A percentile compares a stretch with the other conserved stretches of the same genome.
These are phyloP conservation scores for Trichoderma polysporum DNA, from an alignment of 2,329 filamentous ascomycete species.

Conservation along the genomic window DNA sequence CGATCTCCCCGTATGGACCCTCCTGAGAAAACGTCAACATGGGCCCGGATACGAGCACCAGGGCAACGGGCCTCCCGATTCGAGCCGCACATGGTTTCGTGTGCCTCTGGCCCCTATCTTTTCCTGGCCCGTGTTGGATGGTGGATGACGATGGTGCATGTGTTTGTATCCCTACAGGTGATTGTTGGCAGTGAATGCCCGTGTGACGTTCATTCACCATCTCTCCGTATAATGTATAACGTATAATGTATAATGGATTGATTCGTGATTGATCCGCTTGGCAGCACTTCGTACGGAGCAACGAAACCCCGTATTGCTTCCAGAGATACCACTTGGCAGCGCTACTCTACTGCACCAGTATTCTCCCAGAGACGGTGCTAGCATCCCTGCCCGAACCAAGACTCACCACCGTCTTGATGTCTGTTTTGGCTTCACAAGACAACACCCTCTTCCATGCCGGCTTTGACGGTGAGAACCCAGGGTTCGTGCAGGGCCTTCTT, in stretches of 20 bases:
- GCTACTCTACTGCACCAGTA: no score
- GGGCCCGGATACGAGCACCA: constrained; percentile 18
- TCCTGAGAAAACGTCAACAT: constrained; percentile 2
- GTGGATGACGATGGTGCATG: neutral
- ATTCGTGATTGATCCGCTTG: neutral
- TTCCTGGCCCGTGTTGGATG: neutral
- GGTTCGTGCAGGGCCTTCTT: neutral
- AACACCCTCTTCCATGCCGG: neutral
- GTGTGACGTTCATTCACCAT: neutral
- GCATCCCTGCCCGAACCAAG: neutral
- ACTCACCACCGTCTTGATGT: neutral
- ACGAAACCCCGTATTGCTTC: neutral
- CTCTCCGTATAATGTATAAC: no score
- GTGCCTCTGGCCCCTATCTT: constrained; percentile 10
- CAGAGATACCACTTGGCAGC: neutral
- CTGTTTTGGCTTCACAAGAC: neutral
- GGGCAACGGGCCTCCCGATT: constrained; percentile 12
- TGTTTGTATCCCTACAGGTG: neutral
- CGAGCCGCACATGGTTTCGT: constrained; percentile 12
- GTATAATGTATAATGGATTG: neutral
- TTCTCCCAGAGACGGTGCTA: neutral
- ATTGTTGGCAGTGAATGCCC: constrained; percentile 3
- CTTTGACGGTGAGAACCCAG: constrained; percentile 9
- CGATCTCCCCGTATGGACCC: constrained; percentile 17
- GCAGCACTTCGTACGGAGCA: no score